Conservation (phyloP, 306 rosid genomes). For the Pachyrhizus erosus region DNA sequence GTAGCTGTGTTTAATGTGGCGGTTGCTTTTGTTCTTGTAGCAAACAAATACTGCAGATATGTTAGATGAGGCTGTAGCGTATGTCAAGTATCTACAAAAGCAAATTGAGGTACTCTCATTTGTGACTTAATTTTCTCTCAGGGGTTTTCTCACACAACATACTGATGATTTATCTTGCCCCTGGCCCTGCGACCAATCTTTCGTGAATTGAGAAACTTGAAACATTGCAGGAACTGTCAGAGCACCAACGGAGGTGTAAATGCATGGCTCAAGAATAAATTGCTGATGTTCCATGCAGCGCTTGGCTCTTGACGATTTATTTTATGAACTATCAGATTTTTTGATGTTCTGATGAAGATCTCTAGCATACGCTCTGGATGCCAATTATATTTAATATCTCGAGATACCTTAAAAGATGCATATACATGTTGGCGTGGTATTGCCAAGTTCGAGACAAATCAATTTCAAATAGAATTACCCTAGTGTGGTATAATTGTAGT, state of each 20-base stretch:
- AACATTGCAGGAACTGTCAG: conserved; percentile 82
- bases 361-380: conserved; percentile 26
- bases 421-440: conserved; percentile 35
- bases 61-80: conserved; percentile 92
- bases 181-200: not conserved
- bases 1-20: not conserved
- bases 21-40: conserved; percentile 57
- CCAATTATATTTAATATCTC: conserved; percentile 5
- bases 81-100: conserved; percentile 84
- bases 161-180: not conserved
- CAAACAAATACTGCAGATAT: conserved; percentile 96
- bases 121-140: not conserved
- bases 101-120: conserved; percentile 75
- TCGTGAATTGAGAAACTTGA: conserved; percentile 22
- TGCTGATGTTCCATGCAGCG: conserved; percentile 29
- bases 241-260: conserved; percentile 73
- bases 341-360: conserved; percentile 43
- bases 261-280: conserved; percentile 62
- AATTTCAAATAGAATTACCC: conserved; percentile 13
- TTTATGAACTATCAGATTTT: conserved; percentile 49
- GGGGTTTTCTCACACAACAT: not conserved
- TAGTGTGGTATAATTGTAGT: not conserved
- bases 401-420: conserved; percentile 45
- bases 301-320: conserved; percentile 24
- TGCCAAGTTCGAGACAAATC: conserved; percentile 36